These are phyloP conservation scores for Acer campestre DNA, from an alignment of 345 rosid genomes.

Conservation along the genomic window DNA sequence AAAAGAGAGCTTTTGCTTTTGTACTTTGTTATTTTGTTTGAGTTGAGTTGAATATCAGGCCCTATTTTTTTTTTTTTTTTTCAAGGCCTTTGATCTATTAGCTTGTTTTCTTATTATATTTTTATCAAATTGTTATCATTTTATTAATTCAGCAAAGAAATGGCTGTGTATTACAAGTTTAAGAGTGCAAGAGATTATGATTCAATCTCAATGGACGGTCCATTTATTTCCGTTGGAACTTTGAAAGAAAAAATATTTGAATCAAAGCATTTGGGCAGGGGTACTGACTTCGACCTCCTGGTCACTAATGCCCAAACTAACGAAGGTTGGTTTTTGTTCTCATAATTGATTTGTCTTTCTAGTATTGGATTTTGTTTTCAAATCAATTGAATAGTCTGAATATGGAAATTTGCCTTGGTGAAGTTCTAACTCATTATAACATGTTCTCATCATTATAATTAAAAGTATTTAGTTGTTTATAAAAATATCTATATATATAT, in stretches of 20 bases:
- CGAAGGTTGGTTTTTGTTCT: conserved; percentile 86
- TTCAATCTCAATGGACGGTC: conserved; percentile 92
- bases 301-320: conserved; percentile 98
- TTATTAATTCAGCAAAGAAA: conserved; percentile 30
- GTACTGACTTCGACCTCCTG: conserved; percentile 96
- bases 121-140: conserved; percentile 19
- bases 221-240: conserved; percentile 93
- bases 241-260: conserved; percentile 99
- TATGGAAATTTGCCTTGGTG: not conserved
- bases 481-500: not conserved
- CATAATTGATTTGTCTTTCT: conserved; percentile 15
- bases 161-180: conserved; percentile 99
- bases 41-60: conserved; percentile 41
- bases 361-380: conserved; percentile 10
- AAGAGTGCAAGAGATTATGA: conserved; percentile 99
- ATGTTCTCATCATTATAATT: conserved; percentile 2
- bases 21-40: conserved; percentile 19
- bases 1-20: conserved; percentile 15
- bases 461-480: not conserved
- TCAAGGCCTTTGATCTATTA: conserved; percentile 36
- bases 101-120: not conserved
- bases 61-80: conserved; percentile 27
- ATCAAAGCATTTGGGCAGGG: conserved; percentile 99
- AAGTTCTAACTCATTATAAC: too few species aligned
- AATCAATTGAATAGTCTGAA: not conserved